These are phyloP conservation scores for Boletus chippewaensis DNA, from an alignment of 1,284 basidiomycete genomes.

Conservation along the genomic window DNA sequence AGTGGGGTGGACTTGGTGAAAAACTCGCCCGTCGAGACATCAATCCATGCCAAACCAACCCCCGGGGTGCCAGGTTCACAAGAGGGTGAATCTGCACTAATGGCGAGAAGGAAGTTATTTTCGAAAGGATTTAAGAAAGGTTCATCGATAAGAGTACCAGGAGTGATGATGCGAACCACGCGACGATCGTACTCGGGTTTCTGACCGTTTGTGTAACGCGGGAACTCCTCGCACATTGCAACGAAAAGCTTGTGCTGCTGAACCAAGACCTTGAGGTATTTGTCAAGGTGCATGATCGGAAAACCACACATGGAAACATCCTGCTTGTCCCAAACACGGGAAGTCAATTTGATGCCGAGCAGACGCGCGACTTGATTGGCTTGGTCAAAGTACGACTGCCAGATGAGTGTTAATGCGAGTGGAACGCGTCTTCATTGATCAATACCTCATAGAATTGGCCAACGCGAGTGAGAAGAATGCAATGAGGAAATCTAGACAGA, in stretches of 20 bases:
- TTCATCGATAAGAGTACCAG: constrained; percentile 89
- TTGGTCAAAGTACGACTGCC: constrained; percentile 89
- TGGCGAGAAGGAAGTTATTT: constrained; percentile 83
- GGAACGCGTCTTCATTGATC: neutral
- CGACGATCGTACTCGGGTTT: constrained; percentile 64
- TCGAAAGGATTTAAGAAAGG: constrained; percentile 77
- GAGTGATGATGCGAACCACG: constrained; percentile 82
- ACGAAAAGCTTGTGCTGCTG: constrained; percentile 79
- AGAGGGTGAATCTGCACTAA: constrained; percentile 35
- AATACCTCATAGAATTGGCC: constrained; percentile 92
- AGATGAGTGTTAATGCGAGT: constrained; percentile 6
- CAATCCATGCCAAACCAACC: constrained; percentile 80
- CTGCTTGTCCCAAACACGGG: constrained; percentile 62
- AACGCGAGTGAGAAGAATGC: constrained; percentile 83
- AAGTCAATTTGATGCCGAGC: constrained; percentile 76
- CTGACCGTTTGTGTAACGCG: constrained; percentile 39
- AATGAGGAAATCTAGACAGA: constrained; percentile 75
- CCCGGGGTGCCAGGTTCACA: constrained; percentile 9
- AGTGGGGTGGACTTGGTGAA: constrained; percentile 61
- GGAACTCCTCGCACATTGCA: constrained; percentile 89
- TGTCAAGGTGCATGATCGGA: constrained; percentile 79
- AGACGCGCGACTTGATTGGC: constrained; percentile 71
- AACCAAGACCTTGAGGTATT: constrained; percentile 80
- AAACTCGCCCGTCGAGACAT: constrained; percentile 93
- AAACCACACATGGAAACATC: constrained; percentile 84